These are phyloP conservation scores for Serendipita sp. DNA, from an alignment of 768 basidiomycete species.

Conservation along the genomic window DNA sequence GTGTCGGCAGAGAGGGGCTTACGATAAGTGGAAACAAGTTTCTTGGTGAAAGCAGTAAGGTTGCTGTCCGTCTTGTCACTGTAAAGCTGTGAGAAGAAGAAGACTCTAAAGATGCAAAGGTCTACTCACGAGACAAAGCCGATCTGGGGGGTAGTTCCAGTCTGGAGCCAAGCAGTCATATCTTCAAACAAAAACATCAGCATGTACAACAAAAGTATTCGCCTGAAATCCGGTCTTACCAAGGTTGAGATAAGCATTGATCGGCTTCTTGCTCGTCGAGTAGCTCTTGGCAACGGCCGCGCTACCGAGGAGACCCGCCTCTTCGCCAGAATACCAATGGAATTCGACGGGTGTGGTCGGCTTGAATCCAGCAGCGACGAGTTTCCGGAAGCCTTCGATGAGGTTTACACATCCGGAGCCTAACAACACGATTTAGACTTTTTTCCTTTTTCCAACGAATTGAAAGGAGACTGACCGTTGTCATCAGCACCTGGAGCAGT, in stretches of 20 bases:
- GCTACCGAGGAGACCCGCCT: slow-evolving; percentile 17
- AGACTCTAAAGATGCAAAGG: slow-evolving; percentile 12
- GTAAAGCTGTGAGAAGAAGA: background rate
- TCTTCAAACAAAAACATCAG: slow-evolving; percentile 7
- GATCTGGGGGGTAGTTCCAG: slow-evolving; percentile 21
- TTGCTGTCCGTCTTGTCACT: slow-evolving; percentile 14
- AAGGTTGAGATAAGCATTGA: slow-evolving; percentile 15
- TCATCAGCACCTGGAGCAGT: slow-evolving; percentile 8
- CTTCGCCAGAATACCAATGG: slow-evolving; percentile 15
- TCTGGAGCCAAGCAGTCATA: slow-evolving; percentile 30
- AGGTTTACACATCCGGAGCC: slow-evolving; percentile 7
- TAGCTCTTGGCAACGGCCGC: slow-evolving; percentile 23
- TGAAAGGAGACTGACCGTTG: background rate
- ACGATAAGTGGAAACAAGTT: slow-evolving; percentile 19
- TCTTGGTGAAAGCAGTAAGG: slow-evolving; percentile 17
- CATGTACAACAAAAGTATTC: background rate
- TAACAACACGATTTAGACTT: too few species aligned
- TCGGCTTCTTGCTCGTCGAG: slow-evolving; percentile 20
- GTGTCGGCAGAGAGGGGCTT: slow-evolving; percentile 9
- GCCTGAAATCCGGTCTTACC: background rate
- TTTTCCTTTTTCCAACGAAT: too few species aligned
- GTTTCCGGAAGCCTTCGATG: slow-evolving; percentile 5
- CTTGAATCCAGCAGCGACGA: slow-evolving; percentile 8
- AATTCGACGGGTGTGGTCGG: slow-evolving; percentile 12
- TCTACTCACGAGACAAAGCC: slow-evolving; percentile 22